A percentile compares a stretch with the other conserved stretches of the same genome.
These are phyloP conservation scores for Chlamydomonas reinhardtii DNA, from an alignment of 163 green algal genomes.

Conservation along the genomic window DNA sequence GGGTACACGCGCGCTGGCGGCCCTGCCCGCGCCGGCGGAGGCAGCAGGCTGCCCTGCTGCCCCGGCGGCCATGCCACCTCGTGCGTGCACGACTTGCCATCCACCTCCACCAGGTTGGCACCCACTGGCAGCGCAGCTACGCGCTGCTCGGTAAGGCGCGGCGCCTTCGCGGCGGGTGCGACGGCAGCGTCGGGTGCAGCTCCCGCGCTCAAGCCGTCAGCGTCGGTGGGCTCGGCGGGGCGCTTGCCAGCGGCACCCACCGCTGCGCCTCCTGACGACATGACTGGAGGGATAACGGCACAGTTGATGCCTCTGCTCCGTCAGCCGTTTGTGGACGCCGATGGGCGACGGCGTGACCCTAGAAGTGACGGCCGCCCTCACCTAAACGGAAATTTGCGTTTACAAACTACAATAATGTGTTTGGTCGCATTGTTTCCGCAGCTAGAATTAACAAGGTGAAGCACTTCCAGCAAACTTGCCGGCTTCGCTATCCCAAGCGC, in stretches of 20 bases:
- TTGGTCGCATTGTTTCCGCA: no score
- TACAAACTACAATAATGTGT: no score
- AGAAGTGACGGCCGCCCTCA: no score
- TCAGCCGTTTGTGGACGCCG: no score
- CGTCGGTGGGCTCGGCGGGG: constrained; percentile 15
- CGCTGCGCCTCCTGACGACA: constrained; percentile 6
- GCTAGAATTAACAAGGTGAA: no score
- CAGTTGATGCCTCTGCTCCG: no score
- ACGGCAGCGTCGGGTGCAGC: not conserved
- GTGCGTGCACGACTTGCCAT: constrained; percentile 86
- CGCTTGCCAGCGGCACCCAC: constrained; percentile 2
- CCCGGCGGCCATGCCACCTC: constrained; percentile 84
- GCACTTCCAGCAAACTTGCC: no score
- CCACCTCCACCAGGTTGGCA: constrained; percentile 53
- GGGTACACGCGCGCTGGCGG: constrained; percentile 84
- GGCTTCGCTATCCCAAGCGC: no score
- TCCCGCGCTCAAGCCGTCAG: not conserved
- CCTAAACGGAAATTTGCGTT: no score
- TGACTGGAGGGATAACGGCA: not conserved
- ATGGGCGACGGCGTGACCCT: no score
- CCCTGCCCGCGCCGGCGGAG: constrained; percentile 53
- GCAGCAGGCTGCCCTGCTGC: constrained; percentile 48
- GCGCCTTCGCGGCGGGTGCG: constrained; percentile 2
- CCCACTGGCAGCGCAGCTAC: constrained; percentile 41
- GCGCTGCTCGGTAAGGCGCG: not conserved